A percentile compares a stretch with the other conserved stretches of the same genome.
These are phyloP conservation scores for Arabidopsis suecica DNA, from an alignment of 345 rosid genomes.

Conservation along the genomic window DNA sequence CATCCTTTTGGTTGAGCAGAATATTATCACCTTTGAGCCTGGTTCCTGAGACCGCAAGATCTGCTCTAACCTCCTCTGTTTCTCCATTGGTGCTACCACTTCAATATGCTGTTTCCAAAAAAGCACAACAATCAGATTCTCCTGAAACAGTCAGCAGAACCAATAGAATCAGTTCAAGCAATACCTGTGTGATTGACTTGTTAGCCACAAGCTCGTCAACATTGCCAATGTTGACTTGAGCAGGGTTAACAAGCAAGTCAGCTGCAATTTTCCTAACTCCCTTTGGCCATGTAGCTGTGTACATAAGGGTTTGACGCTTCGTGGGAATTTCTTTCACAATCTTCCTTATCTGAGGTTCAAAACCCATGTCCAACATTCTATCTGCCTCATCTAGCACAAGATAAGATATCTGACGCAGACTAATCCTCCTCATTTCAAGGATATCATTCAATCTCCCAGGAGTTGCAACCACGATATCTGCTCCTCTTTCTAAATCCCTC, in stretches of 20 bases:
- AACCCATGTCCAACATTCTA: conserved; percentile 99
- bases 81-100: conserved; percentile 79
- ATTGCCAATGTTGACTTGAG: conserved; percentile 96
- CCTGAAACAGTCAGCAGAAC: neutral
- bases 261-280: conserved; percentile 98
- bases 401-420: conserved; percentile 85
- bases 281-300: conserved; percentile 97
- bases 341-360: conserved; percentile 96
- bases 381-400: conserved; percentile 99
- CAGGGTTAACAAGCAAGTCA: conserved; percentile 89
- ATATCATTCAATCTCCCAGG: conserved; percentile 98
- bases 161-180: conserved; percentile 20
- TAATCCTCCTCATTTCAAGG: conserved; percentile 92
- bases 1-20: conserved; percentile 91
- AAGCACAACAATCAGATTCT: conserved; percentile 12
- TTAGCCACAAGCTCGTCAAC: conserved; percentile 98
- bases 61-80: conserved; percentile 91
- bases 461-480: conserved; percentile 95
- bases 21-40: conserved; percentile 79
- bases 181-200: conserved; percentile 97
- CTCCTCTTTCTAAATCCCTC: conserved; percentile 90
- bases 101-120: conserved; percentile 65
- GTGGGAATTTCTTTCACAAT: conserved; percentile 93
- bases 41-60: conserved; percentile 87
- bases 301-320: conserved; percentile 97